Evolutionary conservation across 371 early-diverging fungal species (phyloP).

Genomic region (Fennellomyces sp.): DNA sequence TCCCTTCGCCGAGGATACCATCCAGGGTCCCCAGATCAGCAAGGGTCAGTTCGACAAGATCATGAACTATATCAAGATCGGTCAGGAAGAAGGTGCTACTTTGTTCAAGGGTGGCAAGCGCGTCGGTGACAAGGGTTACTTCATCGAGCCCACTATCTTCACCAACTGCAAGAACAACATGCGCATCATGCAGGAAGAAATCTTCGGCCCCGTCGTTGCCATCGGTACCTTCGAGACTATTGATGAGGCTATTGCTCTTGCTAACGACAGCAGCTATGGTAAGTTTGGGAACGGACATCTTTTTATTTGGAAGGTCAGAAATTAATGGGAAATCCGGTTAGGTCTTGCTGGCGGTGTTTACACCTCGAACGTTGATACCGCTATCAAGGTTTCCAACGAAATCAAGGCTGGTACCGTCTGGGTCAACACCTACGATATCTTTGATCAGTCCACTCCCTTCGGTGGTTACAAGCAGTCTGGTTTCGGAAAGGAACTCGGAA

Average conservation of each 20-base stretch:
- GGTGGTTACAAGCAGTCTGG: constrained; percentile 76
- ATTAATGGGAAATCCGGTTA: too few relatives aligned
- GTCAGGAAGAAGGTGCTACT: constrained; percentile 64
- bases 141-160: constrained; percentile 82
- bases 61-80: constrained; percentile 60
- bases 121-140: constrained; percentile 72
- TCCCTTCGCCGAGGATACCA: constrained; percentile 55
- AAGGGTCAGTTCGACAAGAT: constrained; percentile 78
- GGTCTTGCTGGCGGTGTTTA: constrained; percentile 87
- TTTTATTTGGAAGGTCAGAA: too few relatives aligned
- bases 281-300: too few relatives aligned
- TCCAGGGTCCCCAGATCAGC: constrained; percentile 82
- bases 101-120: constrained; percentile 74
- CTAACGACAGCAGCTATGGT: constrained; percentile 84
- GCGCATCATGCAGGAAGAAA: constrained; percentile 80
- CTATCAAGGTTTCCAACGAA: constrained; percentile 63
- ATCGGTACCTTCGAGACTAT: constrained; percentile 75
- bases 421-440: constrained; percentile 42
- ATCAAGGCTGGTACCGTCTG: constrained; percentile 80
- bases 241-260: constrained; percentile 81
- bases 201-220: constrained; percentile 93
- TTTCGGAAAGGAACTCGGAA: constrained; percentile 80
- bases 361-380: constrained; percentile 68
- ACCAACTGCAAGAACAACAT: constrained; percentile 66
- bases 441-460: constrained; percentile 72